Percentiles rank a stretch among this genome's conserved stretches.
Conservation (phyloP, 2,329 filamentous ascomycete species). For the Alternaria tenuissima region DNA sequence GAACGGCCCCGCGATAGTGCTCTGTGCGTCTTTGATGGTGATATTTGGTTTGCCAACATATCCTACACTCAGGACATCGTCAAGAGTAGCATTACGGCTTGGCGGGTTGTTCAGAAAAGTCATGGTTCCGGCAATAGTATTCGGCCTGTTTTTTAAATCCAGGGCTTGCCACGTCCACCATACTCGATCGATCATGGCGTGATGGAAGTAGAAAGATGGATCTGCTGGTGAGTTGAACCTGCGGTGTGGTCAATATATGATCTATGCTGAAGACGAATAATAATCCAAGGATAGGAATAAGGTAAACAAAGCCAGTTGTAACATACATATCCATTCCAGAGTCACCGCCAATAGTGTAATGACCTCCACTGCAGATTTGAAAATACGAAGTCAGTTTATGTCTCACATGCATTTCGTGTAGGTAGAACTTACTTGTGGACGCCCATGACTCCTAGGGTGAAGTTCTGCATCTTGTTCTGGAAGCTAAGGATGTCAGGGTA, state of each 20-base stretch:
- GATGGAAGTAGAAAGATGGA: neutral
- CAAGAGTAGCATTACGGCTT: neutral
- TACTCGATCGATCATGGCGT: neutral
- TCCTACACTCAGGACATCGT: conserved; percentile 9
- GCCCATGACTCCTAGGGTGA: neutral
- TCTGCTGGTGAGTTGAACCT: neutral
- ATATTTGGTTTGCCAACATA: conserved; percentile 25
- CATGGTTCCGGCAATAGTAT: neutral
- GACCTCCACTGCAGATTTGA: neutral
- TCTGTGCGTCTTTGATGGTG: conserved; percentile 51
- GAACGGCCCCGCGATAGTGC: conserved; percentile 31
- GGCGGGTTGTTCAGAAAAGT: neutral
- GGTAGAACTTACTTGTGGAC: neutral
- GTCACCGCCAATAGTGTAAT: neutral
- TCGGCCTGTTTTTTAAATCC: neutral
- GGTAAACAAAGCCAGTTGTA: neutral
- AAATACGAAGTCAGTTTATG: too few relatives aligned
- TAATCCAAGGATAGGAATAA: neutral
- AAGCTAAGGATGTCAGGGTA: neutral
- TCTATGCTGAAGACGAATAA: neutral
- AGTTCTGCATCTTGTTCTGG: neutral
- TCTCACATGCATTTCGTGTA: too few relatives aligned
- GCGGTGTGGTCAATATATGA: neutral
- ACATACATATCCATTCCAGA: neutral
- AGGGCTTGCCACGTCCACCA: neutral